A percentile compares a stretch with the other conserved stretches of the same genome.
phyloP scores from a whole-genome alignment of 805 yeast species.

The Candida pseudofarinosa region DNA sequence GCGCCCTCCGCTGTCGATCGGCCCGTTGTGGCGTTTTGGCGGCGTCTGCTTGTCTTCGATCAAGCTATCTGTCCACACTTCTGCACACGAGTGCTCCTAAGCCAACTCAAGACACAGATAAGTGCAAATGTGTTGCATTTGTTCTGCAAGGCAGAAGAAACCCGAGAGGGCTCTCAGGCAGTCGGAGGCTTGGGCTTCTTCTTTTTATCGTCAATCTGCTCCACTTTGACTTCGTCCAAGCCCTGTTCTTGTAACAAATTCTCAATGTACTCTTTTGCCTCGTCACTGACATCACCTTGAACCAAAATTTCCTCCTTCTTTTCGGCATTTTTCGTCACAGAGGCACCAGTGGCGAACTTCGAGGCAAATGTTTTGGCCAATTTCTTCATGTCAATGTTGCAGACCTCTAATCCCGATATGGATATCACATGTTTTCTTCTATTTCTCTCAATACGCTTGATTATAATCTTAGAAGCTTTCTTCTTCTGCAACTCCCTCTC shows the following conservation, averaged over 20 bases:
- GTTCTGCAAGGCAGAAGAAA: too few relatives aligned
- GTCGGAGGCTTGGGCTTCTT: constrained; percentile 41
- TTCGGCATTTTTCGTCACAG: constrained; percentile 84
- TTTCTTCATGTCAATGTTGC: constrained; percentile 85
- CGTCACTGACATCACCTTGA: constrained; percentile 95
- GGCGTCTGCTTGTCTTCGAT: too few relatives aligned
- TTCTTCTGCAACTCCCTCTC: constrained; percentile 80
- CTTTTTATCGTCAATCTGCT: constrained; percentile 77
- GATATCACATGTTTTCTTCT: constrained; percentile 85
- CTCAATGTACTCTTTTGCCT: constrained; percentile 72
- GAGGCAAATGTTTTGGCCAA: constrained; percentile 89
- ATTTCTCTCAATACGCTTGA: constrained; percentile 86
- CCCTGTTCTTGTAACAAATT: constrained; percentile 77
- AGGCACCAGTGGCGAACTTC: constrained; percentile 93
- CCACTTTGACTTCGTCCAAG: constrained; percentile 80
- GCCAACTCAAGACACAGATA: too few relatives aligned
- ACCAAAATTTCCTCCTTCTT: constrained; percentile 88
- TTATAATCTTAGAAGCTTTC: constrained; percentile 72
- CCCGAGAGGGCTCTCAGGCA: constrained; percentile 1
- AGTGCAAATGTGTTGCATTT: too few relatives aligned
- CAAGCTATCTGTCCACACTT: too few relatives aligned
- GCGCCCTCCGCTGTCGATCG: too few relatives aligned
- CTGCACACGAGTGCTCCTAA: too few relatives aligned
- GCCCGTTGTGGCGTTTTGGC: too few relatives aligned
- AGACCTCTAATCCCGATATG: constrained; percentile 82